Conservation (phyloP, 208 protist species). For the Trypanosoma cruzi region DNA sequence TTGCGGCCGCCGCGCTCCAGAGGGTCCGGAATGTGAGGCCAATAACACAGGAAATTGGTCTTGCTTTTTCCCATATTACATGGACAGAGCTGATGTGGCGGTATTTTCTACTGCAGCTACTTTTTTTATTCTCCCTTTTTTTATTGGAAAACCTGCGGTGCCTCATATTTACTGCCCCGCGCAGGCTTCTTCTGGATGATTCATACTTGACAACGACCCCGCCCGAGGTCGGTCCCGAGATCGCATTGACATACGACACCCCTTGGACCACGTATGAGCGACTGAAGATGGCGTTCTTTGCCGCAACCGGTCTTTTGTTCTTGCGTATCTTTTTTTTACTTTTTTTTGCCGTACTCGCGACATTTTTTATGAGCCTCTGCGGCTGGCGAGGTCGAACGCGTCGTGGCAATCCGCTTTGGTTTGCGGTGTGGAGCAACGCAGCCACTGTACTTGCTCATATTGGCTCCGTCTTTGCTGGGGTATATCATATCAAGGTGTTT, state of each 20-base stretch:
- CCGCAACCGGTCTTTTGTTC: constrained; percentile 61
- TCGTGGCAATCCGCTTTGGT: constrained; percentile 46
- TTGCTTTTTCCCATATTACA: constrained; percentile 20
- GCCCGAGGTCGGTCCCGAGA: constrained; percentile 45
- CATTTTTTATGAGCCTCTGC: constrained; percentile 39
- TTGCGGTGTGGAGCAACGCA: constrained; percentile 41
- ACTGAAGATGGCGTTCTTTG: constrained; percentile 70
- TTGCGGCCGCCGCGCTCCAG: background rate
- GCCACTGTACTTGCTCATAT: constrained; percentile 35
- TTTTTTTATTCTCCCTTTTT: constrained; percentile 37
- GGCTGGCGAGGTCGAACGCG: constrained; percentile 36
- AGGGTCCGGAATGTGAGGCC: constrained; percentile 6
- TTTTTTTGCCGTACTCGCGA: constrained; percentile 33
- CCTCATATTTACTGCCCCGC: constrained; percentile 37
- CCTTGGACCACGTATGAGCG: constrained; percentile 71
- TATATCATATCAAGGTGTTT: constrained; percentile 67
- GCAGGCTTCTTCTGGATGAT: constrained; percentile 49
- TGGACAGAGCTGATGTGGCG: constrained; percentile 24
- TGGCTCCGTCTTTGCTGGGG: constrained; percentile 42
- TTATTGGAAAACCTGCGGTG: constrained; percentile 46
- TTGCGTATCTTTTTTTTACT: constrained; percentile 51
- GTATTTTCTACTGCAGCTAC: constrained; percentile 22
- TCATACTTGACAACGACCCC: constrained; percentile 69
- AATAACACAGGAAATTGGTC: constrained; percentile 5
- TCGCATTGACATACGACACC: constrained; percentile 77